A percentile compares a stretch with the other conserved stretches of the same genome.
Conservation (phyloP, 1,284 basidiomycete species). For the Fistulinella staudtii region DNA sequence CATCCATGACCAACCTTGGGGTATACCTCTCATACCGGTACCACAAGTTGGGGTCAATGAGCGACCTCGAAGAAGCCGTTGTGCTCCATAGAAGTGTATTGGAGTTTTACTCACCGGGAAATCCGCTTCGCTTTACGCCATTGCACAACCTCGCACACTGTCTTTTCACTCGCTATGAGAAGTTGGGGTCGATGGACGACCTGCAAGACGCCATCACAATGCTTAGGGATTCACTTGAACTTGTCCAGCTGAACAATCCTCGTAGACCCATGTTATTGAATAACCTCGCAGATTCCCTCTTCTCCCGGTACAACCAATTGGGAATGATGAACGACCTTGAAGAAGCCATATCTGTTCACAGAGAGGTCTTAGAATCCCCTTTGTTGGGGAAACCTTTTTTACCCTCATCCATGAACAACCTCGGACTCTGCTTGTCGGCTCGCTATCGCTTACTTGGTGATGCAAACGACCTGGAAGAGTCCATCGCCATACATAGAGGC, state of each 20-base stretch:
- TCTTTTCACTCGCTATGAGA: not conserved
- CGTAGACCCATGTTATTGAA: not conserved
- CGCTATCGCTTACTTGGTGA: not conserved
- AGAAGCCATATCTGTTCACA: not conserved
- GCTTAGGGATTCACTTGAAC: not conserved
- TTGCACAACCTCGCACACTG: slow-evolving; percentile 2
- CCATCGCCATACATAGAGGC: not conserved
- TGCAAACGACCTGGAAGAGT: not conserved
- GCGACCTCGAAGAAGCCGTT: slow-evolving; percentile 5
- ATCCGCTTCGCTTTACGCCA: not conserved
- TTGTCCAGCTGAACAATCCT: not conserved
- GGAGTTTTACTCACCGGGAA: not conserved
- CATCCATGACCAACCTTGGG: not conserved
- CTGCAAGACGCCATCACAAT: slow-evolving; percentile 1
- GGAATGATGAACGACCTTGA: not conserved
- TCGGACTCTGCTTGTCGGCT: not conserved
- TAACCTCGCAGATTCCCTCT: slow-evolving; percentile 1
- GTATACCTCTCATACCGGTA: not conserved
- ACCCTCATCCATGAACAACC: not conserved
- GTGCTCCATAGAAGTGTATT: not conserved
- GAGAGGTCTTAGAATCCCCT: not conserved
- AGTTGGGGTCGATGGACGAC: not conserved
- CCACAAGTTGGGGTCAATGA: not conserved
- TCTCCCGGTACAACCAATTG: not conserved
- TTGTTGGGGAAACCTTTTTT: not conserved